Evolutionary conservation across 2,329 filamentous ascomycete genomes (phyloP), one percentile per base, ranked within the genome.

Genomic region (Penicillium sp.): DNA sequence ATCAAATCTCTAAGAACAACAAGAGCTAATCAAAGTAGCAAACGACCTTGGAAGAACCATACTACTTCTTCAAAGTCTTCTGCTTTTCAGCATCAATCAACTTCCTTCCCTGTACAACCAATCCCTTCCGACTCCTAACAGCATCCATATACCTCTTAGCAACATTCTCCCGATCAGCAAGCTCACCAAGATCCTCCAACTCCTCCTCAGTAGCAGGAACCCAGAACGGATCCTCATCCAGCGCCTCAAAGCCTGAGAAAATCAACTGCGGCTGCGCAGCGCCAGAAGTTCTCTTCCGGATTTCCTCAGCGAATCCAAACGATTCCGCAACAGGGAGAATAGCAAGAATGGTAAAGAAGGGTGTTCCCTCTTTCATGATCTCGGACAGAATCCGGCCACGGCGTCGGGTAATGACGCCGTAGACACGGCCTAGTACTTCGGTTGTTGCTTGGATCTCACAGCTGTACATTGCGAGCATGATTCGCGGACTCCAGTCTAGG

Each of bases 141-240:
- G 84, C 81, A 78, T 99, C 95, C 85, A 99, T 93, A 80, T 98
- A 98, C 71, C 90, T 80, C 85, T 96, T 96, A 25, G 95, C 95
- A 50, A 98, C 91, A 77, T 97, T 98, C 81, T 98, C 95, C 70
- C 86, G 85, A 77, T 99, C 95, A 4, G 91, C 95, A 72, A 93
- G 80, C 80, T 98, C 93, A 26, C 95, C 95, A 59, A 99, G 78
- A 80, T 99, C 95, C 81, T 99, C 95, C 51, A 99, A 77, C 70
- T 99, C 92, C 73, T 98, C 95, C 72, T 98, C 95, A 0, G 93
- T 98, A 63, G 92, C 92, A 1, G 95, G 95, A 47, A 96, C 92
- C 95, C 95, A 99, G 79, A 96, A 96, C 0, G 95, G 95, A 79
- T 99, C 95, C 77, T 97, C 89, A 72, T 98, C 92, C 2, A 98